These are phyloP conservation scores for Neurospora sp. DNA, from an alignment of 495 filamentous ascomycete species.

Conservation along the genomic window DNA sequence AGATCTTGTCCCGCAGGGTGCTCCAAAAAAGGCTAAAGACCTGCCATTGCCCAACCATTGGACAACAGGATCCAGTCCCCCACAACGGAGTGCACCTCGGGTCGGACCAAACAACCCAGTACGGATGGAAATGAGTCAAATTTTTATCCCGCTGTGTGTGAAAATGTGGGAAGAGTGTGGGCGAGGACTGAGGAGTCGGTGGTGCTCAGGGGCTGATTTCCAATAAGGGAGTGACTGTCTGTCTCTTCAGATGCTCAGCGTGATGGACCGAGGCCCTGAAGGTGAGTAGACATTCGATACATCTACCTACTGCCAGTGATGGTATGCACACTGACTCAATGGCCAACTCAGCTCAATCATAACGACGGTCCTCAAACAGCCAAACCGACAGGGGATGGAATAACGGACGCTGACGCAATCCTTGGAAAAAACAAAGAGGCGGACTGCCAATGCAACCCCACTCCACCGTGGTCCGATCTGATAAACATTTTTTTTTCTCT, in stretches of 20 bases:
- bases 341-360: not conserved
- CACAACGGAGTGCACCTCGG: conserved; percentile 5
- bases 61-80: not conserved
- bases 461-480: conserved; percentile 18
- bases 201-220: not conserved
- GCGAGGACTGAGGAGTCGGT: not conserved
- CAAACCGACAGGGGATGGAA: not conserved
- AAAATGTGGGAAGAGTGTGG: not conserved
- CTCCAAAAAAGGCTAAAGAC: not conserved
- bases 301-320: too few relatives aligned
- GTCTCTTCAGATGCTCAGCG: too few relatives aligned
- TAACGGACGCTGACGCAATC: not conserved
- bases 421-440: not conserved
- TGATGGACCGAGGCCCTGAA: too few relatives aligned
- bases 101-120: not conserved
- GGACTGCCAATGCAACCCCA: not conserved
- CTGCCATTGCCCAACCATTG: conserved; percentile 3
- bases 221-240: too few relatives aligned
- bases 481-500: conserved; percentile 17
- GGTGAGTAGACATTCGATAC: too few relatives aligned
- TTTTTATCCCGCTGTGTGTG: not conserved
- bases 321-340: not conserved
- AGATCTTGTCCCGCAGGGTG: conserved; percentile 19
- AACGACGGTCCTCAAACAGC: not conserved
- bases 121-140: not conserved